Percentiles rank a stretch among this genome's conserved stretches.
phyloP scores from a whole-genome alignment of 768 basidiomycete genomes.

The Russula virescens region DNA sequence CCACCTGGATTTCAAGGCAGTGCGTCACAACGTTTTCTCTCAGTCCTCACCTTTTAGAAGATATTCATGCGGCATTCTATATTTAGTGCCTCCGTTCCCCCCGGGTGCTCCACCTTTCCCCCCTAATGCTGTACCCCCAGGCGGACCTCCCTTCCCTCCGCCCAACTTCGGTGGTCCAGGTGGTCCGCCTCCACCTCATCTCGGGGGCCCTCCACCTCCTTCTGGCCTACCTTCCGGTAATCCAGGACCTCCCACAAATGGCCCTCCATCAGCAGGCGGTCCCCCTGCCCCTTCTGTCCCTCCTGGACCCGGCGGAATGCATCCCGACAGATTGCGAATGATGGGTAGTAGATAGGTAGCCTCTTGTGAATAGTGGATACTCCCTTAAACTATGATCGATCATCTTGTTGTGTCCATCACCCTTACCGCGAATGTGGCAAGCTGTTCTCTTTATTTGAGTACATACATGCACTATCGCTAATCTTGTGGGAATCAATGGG shows the following conservation, averaged over 20 bases:
- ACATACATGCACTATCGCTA: too few species aligned
- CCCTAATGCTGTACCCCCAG: conserved; percentile 27
- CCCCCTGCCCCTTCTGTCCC: conserved; percentile 21
- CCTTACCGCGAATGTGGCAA: too few species aligned
- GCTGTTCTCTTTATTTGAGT: too few species aligned
- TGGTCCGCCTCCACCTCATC: conserved; percentile 16
- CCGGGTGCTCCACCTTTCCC: conserved; percentile 39
- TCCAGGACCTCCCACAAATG: conserved; percentile 7
- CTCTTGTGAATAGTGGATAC: not conserved
- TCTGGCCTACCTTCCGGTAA: conserved; percentile 19
- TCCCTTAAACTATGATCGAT: not conserved
- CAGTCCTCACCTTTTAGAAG: not conserved
- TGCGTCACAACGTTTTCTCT: conserved; percentile 27
- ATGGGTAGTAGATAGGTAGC: conserved; percentile 37
- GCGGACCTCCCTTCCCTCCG: conserved; percentile 33
- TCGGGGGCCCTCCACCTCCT: conserved; percentile 25
- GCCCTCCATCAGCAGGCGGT: conserved; percentile 8
- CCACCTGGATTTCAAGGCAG: conserved; percentile 44
- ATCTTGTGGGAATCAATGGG: too few species aligned
- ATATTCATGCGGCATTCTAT: not conserved
- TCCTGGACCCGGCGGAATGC: conserved; percentile 60
- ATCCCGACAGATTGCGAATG: conserved; percentile 81
- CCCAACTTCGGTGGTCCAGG: conserved; percentile 32
- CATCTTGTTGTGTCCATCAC: not conserved
- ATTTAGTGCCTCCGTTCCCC: conserved; percentile 43